phyloP scores from a whole-genome alignment of 805 yeast genomes.

The Teunomyces panamensis region DNA sequence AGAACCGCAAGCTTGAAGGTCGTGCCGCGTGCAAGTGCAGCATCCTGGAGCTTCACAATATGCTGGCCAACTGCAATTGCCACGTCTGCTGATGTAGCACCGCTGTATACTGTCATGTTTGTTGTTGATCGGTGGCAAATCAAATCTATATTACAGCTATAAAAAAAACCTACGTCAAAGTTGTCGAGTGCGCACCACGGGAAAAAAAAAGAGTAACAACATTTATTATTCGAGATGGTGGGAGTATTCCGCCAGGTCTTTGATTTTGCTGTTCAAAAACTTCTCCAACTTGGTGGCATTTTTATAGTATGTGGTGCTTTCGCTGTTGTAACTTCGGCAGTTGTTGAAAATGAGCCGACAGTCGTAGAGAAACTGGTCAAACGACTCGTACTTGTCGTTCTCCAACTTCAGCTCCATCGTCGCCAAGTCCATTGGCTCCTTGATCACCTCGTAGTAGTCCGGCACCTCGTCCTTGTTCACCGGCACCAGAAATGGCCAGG shows the following conservation, averaged over 20 bases:
- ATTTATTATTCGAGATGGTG: conserved; percentile 59
- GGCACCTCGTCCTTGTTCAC: conserved; percentile 93
- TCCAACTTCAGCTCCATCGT: conserved; percentile 94
- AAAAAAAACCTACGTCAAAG: too few relatives aligned
- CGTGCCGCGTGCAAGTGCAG: conserved; percentile 45
- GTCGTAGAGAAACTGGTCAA: conserved; percentile 91
- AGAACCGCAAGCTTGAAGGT: conserved; percentile 76
- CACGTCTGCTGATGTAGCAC: conserved; percentile 54
- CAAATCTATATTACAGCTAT: neutral
- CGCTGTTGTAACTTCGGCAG: conserved; percentile 90
- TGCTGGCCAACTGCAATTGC: conserved; percentile 65
- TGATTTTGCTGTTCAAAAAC: conserved; percentile 74
- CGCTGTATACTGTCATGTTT: conserved; percentile 30
- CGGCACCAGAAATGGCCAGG: conserved; percentile 97
- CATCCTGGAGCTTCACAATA: conserved; percentile 59
- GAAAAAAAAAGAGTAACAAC: neutral
- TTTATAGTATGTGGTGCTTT: conserved; percentile 90
- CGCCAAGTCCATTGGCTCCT: conserved; percentile 96
- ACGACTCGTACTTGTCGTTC: conserved; percentile 83
- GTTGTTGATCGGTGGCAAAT: neutral
- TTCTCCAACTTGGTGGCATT: conserved; percentile 93
- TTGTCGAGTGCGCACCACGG: neutral
- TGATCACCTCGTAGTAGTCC: conserved; percentile 92
- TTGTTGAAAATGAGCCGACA: conserved; percentile 82
- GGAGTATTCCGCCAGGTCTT: conserved; percentile 90